Conservation (phyloP, 1,139 yeast species). For the Pichia cactophila region DNA sequence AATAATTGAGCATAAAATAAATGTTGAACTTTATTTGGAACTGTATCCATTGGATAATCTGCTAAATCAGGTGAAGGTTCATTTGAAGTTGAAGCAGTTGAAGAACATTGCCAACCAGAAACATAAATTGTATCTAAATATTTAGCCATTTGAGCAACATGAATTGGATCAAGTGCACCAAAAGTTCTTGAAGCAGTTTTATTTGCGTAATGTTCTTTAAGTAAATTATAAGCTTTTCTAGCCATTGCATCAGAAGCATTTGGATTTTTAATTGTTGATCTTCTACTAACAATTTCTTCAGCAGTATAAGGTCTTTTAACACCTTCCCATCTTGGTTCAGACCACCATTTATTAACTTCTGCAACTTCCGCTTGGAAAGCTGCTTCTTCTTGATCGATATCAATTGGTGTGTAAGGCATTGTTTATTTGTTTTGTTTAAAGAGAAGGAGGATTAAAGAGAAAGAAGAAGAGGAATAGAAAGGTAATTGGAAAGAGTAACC, state of each 20-base stretch:
- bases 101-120: conserved; percentile 98
- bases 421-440: not conserved
- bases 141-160: conserved; percentile 93
- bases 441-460: not conserved
- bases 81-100: conserved; percentile 93
- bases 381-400: conserved; percentile 54
- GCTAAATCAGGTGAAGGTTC: conserved; percentile 98
- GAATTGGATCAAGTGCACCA: conserved; percentile 96
- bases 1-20: conserved; percentile 94
- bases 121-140: conserved; percentile 89
- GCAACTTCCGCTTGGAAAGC: conserved; percentile 63
- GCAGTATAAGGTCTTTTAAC: conserved; percentile 87
- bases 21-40: conserved; percentile 97
- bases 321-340: conserved; percentile 81
- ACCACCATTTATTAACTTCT: conserved; percentile 84
- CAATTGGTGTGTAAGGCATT: conserved; percentile 38
- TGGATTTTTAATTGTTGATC: conserved; percentile 58
- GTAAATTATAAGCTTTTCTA: conserved; percentile 64
- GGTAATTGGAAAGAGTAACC: not conserved
- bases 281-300: conserved; percentile 82
- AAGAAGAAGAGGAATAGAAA: not conserved
- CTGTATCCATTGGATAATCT: conserved; percentile 97
- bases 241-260: conserved; percentile 81
- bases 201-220: conserved; percentile 64
- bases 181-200: conserved; percentile 82